Percentiles rank a stretch among this genome's conserved stretches.
These are phyloP conservation scores for Termitomyces sp. DNA, from an alignment of 1,284 basidiomycete species.

Conservation along the genomic window DNA sequence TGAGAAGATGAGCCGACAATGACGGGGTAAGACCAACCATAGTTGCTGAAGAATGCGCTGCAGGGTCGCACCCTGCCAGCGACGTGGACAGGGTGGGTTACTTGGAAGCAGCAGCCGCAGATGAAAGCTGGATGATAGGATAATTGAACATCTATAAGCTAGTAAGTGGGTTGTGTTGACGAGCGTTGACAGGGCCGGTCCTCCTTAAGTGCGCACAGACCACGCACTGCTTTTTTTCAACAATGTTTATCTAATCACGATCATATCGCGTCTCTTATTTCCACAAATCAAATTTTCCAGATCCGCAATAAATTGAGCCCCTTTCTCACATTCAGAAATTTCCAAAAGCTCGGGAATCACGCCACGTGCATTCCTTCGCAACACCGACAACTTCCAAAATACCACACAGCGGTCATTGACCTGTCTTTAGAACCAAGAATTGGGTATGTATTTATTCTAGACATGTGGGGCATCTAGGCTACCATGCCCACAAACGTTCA, in stretches of 20 bases:
- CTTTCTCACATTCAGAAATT: no score
- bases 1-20: slow-evolving; percentile 5
- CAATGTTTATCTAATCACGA: slow-evolving; percentile 10
- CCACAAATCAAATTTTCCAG: background rate
- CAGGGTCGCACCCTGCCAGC: slow-evolving; percentile 37
- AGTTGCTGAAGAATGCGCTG: slow-evolving; percentile 31
- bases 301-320: background rate
- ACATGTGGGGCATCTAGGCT: no score
- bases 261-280: background rate
- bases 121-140: slow-evolving; percentile 25
- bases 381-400: background rate
- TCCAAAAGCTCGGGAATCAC: background rate
- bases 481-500: background rate
- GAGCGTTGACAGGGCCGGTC: slow-evolving; percentile 41
- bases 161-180: slow-evolving; percentile 37
- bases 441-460: no score
- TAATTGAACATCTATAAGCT: slow-evolving; percentile 38
- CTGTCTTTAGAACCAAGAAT: no score
- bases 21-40: slow-evolving; percentile 33
- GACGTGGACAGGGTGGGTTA: slow-evolving; percentile 38
- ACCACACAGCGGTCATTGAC: no score
- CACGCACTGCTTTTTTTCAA: slow-evolving; percentile 24
- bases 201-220: slow-evolving; percentile 34
- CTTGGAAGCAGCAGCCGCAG: slow-evolving; percentile 34
- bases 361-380: background rate